Evolutionary conservation across 495 filamentous ascomycete genomes (phyloP), one percentile per base, ranked within the genome.

Genomic region (Gamarada debralockiae): DNA sequence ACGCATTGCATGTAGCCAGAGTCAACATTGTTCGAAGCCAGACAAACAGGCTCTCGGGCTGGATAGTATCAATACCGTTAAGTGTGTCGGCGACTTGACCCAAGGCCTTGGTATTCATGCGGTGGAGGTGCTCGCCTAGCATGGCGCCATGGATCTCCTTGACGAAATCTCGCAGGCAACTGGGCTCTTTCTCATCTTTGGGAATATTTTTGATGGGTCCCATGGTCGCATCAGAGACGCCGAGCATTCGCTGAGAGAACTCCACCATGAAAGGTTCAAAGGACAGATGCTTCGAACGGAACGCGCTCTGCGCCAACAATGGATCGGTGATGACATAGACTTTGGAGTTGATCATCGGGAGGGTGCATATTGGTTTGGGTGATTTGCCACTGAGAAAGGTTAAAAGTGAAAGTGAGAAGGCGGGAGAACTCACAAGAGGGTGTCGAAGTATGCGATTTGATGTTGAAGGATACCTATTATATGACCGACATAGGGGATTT

Each of bases 401-500:
- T 52, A 29, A 22, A 18, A 41, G 21, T 13, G 2, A 2, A 2
- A 4, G 29, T 18, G 13, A 22, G 6, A 42, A 7, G 1, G 17
- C 36, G 9, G 1, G 15, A n/a, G 15, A 29, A 43, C 7, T 13
- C 50, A 56, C 53, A 1, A 24, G 2, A 56, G 29, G 17, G 23
- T 44, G 9, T 50, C 45, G 43, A 62, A 62, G 42, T 61, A 68
- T 2, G 51, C 33, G 3, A 44, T 47, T 34, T 63, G 55, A 17
- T 65, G 37, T 10, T 46, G 53, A 1, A 68, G 36, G 1, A 68
- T 29, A 27, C 58, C 52, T 20, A 68, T 38, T 41, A 65, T 58
- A 42, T 68, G 66, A 0, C 66, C 66, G 48, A 68, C 51, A 21
- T 62, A 50, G 3, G 66, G 66, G 12, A 68, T 47, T 0, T 45